phyloP scores from a whole-genome alignment of 345 rosid genomes.

The Populus euphratica region DNA sequence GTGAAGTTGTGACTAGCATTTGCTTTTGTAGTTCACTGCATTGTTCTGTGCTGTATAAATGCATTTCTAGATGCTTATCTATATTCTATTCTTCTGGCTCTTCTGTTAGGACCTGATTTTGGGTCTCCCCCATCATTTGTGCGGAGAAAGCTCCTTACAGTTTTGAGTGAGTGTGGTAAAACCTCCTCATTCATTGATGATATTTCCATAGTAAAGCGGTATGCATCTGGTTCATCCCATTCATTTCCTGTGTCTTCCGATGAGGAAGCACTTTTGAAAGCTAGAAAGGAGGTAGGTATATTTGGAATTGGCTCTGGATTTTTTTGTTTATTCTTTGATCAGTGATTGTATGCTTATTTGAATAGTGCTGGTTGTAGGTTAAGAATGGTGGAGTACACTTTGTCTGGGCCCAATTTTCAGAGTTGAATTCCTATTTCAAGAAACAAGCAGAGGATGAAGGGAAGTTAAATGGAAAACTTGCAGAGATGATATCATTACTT shows the following conservation, averaged over 20 bases:
- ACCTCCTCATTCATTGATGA: constrained; percentile 71
- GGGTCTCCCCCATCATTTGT: constrained; percentile 68
- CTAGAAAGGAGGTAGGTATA: constrained; percentile 89
- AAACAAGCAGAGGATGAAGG: constrained; percentile 55
- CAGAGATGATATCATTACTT: constrained; percentile 69
- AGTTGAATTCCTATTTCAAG: constrained; percentile 62
- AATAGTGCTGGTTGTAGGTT: constrained; percentile 40
- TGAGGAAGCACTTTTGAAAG: constrained; percentile 74
- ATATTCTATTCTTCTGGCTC: constrained; percentile 13
- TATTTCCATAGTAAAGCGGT: constrained; percentile 60
- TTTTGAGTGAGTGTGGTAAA: constrained; percentile 68
- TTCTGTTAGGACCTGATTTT: constrained; percentile 76
- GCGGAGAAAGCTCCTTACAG: constrained; percentile 60
- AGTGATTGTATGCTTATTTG: constrained; percentile 2
- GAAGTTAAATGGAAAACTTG: constrained; percentile 63
- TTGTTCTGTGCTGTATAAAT: not conserved
- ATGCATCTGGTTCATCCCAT: constrained; percentile 69
- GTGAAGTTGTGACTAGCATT: constrained; percentile 17
- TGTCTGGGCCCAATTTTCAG: constrained; percentile 89
- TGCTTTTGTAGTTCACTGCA: not conserved
- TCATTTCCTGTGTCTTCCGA: constrained; percentile 78
- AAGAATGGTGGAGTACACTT: constrained; percentile 63
- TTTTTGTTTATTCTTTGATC: not conserved
- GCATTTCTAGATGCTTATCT: constrained; percentile 7
- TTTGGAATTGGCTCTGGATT: not conserved